Conservation (phyloP, 805 yeast species). For the Lachancea meyersii region DNA sequence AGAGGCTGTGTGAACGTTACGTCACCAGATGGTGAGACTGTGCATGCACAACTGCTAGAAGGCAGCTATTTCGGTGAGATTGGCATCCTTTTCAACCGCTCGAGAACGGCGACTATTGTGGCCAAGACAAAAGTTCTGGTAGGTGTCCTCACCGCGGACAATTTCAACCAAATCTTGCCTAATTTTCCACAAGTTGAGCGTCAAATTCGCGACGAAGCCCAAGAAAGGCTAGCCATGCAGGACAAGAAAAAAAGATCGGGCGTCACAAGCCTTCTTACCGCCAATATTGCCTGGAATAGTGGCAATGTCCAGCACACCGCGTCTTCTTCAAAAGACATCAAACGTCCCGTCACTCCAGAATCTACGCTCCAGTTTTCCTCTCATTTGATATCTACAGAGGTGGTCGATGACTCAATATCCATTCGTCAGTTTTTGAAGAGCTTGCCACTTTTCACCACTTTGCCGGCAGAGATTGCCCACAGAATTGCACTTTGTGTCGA, state of each 20-base stretch:
- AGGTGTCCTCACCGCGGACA: slow-evolving; percentile 63
- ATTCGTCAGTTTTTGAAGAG: slow-evolving; percentile 53
- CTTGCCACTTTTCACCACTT: slow-evolving; percentile 50
- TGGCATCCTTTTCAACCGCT: slow-evolving; percentile 67
- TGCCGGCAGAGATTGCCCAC: slow-evolving; percentile 57
- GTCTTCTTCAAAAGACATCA: not conserved
- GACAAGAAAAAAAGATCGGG: slow-evolving; percentile 51
- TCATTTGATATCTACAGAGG: slow-evolving; percentile 14
- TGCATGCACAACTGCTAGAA: slow-evolving; percentile 60
- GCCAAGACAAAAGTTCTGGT: slow-evolving; percentile 60
- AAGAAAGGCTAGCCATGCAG: slow-evolving; percentile 65
- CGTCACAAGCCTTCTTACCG: slow-evolving; percentile 23
- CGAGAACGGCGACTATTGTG: slow-evolving; percentile 73
- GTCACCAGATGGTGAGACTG: slow-evolving; percentile 69
- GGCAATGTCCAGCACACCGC: not conserved
- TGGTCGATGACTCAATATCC: slow-evolving; percentile 49
- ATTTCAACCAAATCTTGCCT: slow-evolving; percentile 51
- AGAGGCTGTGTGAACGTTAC: slow-evolving; percentile 74
- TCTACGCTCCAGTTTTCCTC: not conserved
- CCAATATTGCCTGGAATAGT: slow-evolving; percentile 3
- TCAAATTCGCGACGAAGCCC: slow-evolving; percentile 70
- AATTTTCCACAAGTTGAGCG: slow-evolving; percentile 62
- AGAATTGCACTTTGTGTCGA: slow-evolving; percentile 60
- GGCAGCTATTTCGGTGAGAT: slow-evolving; percentile 78
- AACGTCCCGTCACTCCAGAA: not conserved